Base-by-base conservation (phyloP, 768 basidiomycete genomes). In the Grammothele lineata region DNA sequence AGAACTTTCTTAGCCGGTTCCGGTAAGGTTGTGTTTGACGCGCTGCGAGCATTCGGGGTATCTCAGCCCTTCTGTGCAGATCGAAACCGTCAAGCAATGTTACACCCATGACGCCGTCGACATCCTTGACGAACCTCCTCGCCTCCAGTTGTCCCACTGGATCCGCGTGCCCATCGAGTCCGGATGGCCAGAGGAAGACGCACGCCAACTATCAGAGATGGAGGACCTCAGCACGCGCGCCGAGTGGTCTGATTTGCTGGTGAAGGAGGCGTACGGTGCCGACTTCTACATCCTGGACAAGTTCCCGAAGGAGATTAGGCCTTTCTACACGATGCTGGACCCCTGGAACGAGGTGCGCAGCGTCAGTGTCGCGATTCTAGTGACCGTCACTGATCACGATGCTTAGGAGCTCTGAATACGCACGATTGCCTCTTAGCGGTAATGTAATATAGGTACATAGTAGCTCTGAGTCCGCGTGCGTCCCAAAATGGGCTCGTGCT, bases 241-340 rank as follows among this genome's bases (percentile, higher is more conserved):
- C 59, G 96, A 98, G 69, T 75, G 84, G 50, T 84, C 98, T 33
- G 96, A 96, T n/a, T 74, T 82, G 51, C 72, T 98, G 34, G 83
- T 99, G 58, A 91, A 86, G 66, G 85, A 81, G 50, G 96, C 95
- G 70, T 94, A 94, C 63, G 82, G 91, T 55, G 96, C 91, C 37
- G 96, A 99, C 66, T 99, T 96, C 70, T 99, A 88, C 71, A 97
- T 98, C 43, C 69, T 82, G 37, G 96, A 99, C 75, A 98, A 98
- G 69, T 99, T 98, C 78, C 96, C 96, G 3, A 73, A 91, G 61
- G 85, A 79, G 30, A 81, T 97, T 46, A 85, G 96, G 48, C 96
- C 96, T 7, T 99, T 99, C 71, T 99, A 99, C 70, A 99, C 96
- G 45, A 98, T 99, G 96, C 90, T 93, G 38, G 96, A 99, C 68